Evolutionary conservation across 2,329 filamentous ascomycete species (phyloP).

Genomic region (Exophiala aquamarina): DNA sequence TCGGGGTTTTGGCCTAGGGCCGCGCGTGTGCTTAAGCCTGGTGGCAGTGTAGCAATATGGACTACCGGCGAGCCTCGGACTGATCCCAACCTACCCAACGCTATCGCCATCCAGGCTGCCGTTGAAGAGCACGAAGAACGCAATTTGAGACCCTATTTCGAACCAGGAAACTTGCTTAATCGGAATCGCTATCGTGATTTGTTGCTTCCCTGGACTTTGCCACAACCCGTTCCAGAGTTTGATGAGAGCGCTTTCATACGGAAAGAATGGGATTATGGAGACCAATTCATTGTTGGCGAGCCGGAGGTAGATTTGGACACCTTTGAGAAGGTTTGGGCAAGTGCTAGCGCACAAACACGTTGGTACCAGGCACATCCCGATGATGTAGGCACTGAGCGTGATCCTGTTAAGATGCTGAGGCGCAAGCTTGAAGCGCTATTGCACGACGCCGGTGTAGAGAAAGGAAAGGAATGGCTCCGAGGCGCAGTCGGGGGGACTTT

Average conservation of each 20-base stretch:
- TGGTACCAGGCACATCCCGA: constrained; percentile 41
- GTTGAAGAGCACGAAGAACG: constrained; percentile 43
- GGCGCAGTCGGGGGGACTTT: constrained; percentile 20
- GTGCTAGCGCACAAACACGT: constrained; percentile 40
- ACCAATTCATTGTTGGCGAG: constrained; percentile 31
- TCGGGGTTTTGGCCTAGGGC: constrained; percentile 49
- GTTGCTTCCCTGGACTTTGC: constrained; percentile 49
- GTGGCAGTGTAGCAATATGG: constrained; percentile 57
- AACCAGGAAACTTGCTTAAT: constrained; percentile 44
- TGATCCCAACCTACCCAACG: constrained; percentile 41
- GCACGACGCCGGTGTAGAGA: constrained; percentile 40
- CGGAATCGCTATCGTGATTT: constrained; percentile 45
- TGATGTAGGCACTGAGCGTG: constrained; percentile 31
- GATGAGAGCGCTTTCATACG: constrained; percentile 9
- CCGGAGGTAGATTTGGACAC: constrained; percentile 28
- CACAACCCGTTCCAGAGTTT: constrained; percentile 18
- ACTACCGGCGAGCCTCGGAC: constrained; percentile 29
- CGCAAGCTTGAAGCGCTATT: constrained; percentile 35
- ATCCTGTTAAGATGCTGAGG: constrained; percentile 32
- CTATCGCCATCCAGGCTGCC: constrained; percentile 41
- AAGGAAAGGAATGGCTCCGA: constrained; percentile 25
- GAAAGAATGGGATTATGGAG: constrained; percentile 9
- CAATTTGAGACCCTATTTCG: constrained; percentile 41
- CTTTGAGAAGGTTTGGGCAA: constrained; percentile 33
- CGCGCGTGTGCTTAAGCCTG: constrained; percentile 47